Evolutionary conservation across 805 yeast genomes (phyloP).

Genomic region (Yueomyces sp.): DNA sequence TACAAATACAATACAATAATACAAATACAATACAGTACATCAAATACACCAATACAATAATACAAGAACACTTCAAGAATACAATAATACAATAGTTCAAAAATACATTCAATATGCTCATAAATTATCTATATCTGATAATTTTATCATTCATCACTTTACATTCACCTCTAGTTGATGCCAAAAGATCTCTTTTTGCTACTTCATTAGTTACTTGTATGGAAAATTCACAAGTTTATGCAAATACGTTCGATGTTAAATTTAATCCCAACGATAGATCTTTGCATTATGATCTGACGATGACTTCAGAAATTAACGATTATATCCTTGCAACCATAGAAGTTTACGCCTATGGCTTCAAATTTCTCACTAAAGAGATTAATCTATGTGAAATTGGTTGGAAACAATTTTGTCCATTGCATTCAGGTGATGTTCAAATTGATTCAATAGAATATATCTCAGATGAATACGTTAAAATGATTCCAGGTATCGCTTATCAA

Average conservation of each 20-base stretch:
- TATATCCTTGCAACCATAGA: conserved; percentile 55
- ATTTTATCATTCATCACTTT: background rate
- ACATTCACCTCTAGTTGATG: background rate
- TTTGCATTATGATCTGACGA: conserved; percentile 52
- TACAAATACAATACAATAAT: too few relatives aligned
- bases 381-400: conserved; percentile 53
- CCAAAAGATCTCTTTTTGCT: conserved; percentile 26
- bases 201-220: conserved; percentile 78
- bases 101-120: too few relatives aligned
- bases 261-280: conserved; percentile 63
- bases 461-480: conserved; percentile 32
- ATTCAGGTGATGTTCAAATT: conserved; percentile 69
- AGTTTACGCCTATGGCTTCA: conserved; percentile 80
- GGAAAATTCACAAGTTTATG: conserved; percentile 61
- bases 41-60: too few relatives aligned
- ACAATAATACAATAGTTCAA: too few relatives aligned
- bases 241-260: conserved; percentile 58
- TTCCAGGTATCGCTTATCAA: conserved; percentile 76
- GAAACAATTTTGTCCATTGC: conserved; percentile 84
- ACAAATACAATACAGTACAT: too few relatives aligned
- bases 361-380: conserved; percentile 41
- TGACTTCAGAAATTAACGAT: conserved; percentile 55
- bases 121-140: too few relatives aligned
- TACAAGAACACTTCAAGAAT: too few relatives aligned
- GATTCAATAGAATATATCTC: conserved; percentile 54